These are phyloP conservation scores for Colletotrichum sojae DNA, from an alignment of 2,329 filamentous ascomycete species.

Conservation along the genomic window DNA sequence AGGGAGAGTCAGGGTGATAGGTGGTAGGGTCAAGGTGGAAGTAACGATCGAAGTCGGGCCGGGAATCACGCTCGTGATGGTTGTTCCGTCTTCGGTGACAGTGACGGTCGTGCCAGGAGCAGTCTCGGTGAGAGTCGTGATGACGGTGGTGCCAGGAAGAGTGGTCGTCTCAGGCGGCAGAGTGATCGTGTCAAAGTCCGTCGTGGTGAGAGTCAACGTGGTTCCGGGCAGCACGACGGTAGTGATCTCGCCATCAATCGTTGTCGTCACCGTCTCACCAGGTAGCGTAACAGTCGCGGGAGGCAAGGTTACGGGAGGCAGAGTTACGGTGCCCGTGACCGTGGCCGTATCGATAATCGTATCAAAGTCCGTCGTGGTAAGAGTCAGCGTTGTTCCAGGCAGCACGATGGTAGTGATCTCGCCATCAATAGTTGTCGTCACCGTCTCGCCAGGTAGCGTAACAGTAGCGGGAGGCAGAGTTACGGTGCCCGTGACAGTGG, in stretches of 20 bases:
- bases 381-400: background rate
- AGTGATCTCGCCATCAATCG: conserved; percentile 41
- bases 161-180: conserved; percentile 43
- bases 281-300: conserved; percentile 26
- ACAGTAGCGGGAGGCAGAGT: conserved; percentile 7
- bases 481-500: conserved; percentile 10
- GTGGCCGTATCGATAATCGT: conserved; percentile 6
- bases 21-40: conserved; percentile 44
- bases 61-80: conserved; percentile 46
- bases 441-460: conserved; percentile 18
- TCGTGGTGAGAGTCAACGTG: conserved; percentile 30
- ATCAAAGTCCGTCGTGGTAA: too few species aligned
- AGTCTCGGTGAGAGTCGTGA: conserved; percentile 50
- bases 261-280: conserved; percentile 44
- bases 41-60: conserved; percentile 44
- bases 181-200: conserved; percentile 35
- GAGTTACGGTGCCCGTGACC: background rate
- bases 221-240: conserved; percentile 35
- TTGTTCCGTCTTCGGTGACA: conserved; percentile 48
- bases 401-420: conserved; percentile 11
- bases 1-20: conserved; percentile 48
- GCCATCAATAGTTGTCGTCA: conserved; percentile 2
- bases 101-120: conserved; percentile 50
- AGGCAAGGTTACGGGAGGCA: conserved; percentile 11
- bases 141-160: conserved; percentile 48